Evolutionary conservation across 257 asterid species (phyloP), one percentile per base, ranked within the genome.

Genomic region (Fraxinus anomala): DNA sequence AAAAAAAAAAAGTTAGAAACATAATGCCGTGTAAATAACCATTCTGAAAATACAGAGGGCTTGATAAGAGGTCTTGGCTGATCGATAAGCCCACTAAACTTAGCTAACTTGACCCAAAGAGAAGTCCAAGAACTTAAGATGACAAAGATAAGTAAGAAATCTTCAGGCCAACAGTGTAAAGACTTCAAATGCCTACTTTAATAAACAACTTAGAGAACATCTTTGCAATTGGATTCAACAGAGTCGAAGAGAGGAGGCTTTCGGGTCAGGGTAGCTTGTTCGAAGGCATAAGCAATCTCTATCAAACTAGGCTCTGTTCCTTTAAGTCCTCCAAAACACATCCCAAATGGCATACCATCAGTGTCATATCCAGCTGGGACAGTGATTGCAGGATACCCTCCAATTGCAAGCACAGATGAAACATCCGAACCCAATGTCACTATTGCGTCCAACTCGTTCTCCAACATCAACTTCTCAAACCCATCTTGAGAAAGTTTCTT

Each of bases 281-380:
- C 92, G 66, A 88, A 90, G 42, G 90, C 92, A 70, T 85, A 89
- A 26, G 92, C 88, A 78, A 87, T 74, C 81, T 92, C 92, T 3
- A 92, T 90, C 66, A 92, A 77, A 23, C 21, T 79, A 73, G 90
- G 90, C 34, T 92, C 95, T 21, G 82, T n/a, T 5, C 96, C 95
- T 78, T 80, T 89, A 16, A 91, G 66, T 21, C 96, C 96, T 19
- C 95, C 92, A 40, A 92, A 91, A 61, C 82, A 81, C 9, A 91
- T 78, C 1, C 97, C 93, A 42, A 91, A 86, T 0, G 96, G 95
- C 87, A 83, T 85, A n/a, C 93, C 93, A 65, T 82, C 80, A 7
- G 73, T 69, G 75, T 83, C 89, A 66, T 89, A 91, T 11, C 92
- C 94, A 1, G 91, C 96, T 3, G 94, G 96, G 13, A 92, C 82